Evolutionary conservation across 495 filamentous ascomycete species (phyloP).

Genomic region (Antarctomyces pellizariae): DNA sequence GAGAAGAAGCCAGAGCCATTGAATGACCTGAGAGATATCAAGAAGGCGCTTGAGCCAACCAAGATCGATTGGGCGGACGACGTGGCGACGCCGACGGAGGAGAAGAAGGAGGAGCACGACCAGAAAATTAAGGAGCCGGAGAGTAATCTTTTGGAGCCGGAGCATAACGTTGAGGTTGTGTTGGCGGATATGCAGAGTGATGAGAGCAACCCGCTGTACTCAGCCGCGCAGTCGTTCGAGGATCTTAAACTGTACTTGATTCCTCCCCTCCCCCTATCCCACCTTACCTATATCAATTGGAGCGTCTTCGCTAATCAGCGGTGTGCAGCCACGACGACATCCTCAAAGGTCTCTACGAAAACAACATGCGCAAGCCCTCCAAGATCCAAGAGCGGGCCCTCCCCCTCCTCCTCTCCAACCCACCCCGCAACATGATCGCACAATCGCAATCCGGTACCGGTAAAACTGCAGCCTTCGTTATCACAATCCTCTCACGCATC

Average conservation of each 20-base stretch:
- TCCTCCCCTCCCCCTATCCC: background rate
- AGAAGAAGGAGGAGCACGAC: too few species aligned
- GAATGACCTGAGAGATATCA: too few species aligned
- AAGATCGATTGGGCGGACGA: too few species aligned
- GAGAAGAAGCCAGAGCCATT: too few species aligned
- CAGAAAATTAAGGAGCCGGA: constrained; percentile 13
- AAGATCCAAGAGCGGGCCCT: constrained; percentile 91
- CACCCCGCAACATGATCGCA: constrained; percentile 77
- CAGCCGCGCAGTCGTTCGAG: constrained; percentile 62
- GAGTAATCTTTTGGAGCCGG: constrained; percentile 48
- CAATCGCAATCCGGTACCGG: constrained; percentile 98
- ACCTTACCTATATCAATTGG: constrained; percentile 2
- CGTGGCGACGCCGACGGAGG: too few species aligned
- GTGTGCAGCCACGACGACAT: constrained; percentile 18
- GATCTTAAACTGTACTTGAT: constrained; percentile 56
- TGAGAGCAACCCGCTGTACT: constrained; percentile 67
- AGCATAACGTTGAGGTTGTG: constrained; percentile 73
- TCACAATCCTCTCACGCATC: constrained; percentile 71
- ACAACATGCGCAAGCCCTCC: constrained; percentile 87
- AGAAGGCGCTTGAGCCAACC: too few species aligned
- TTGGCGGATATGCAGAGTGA: constrained; percentile 74
- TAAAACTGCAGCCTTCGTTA: constrained; percentile 90
- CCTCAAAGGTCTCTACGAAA: constrained; percentile 36
- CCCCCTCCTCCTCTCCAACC: constrained; percentile 62
- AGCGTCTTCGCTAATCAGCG: constrained; percentile 4